A percentile compares a stretch with the other conserved stretches of the same genome.
Conservation (phyloP, 2,329 filamentous ascomycete genomes). For the Cordyceps javanica region DNA sequence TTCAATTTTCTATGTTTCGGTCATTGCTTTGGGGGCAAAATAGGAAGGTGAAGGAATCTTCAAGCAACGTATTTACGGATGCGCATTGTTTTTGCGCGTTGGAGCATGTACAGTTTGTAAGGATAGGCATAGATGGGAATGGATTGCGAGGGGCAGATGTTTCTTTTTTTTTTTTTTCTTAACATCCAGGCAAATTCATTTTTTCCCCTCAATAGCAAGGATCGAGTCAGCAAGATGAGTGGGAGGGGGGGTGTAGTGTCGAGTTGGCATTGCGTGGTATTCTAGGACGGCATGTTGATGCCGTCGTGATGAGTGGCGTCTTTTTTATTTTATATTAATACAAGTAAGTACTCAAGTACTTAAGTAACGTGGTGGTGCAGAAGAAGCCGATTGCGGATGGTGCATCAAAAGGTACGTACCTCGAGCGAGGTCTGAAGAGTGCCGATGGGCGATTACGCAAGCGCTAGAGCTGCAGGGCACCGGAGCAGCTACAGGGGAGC, state of each 20-base stretch:
- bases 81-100: neutral
- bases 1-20: neutral
- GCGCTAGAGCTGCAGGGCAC: neutral
- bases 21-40: no score
- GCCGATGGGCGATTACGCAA: constrained; percentile 3
- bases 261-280: neutral
- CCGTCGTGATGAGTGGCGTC: neutral
- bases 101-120: neutral
- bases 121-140: neutral
- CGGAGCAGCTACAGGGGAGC: neutral
- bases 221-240: neutral
- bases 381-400: neutral
- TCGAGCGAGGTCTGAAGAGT: neutral
- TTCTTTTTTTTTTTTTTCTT: no score
- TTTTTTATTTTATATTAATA: neutral
- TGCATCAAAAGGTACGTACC: neutral
- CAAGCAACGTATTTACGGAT: neutral
- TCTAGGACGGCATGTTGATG: neutral
- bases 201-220: no score
- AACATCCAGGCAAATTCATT: neutral
- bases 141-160: no score
- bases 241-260: neutral
- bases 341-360: no score
- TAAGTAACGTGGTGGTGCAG: neutral
- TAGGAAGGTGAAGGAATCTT: neutral